A percentile compares a stretch with the other conserved stretches of the same genome.
Conservation (phyloP, 345 rosid species). For the Passiflora organensis region DNA sequence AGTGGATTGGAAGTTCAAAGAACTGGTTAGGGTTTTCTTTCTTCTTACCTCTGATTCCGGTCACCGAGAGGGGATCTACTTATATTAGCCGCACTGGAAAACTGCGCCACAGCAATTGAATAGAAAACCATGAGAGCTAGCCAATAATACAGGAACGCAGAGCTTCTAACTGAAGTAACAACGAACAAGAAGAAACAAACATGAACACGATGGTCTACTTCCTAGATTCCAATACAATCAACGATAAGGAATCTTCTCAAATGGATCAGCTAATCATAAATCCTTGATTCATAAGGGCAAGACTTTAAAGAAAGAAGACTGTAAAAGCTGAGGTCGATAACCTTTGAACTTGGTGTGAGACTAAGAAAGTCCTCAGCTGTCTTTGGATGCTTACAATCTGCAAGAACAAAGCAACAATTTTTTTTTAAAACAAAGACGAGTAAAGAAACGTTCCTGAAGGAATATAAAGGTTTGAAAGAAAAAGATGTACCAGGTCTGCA, state of each 20-base stretch:
- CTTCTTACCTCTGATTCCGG: constrained; percentile 40
- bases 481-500: constrained; percentile 61
- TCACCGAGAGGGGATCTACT: constrained; percentile 31
- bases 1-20: background rate
- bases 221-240: no score
- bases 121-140: constrained; percentile 1
- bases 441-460: background rate
- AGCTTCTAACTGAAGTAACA: no score
- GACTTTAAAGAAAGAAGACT: constrained; percentile 6
- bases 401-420: constrained; percentile 7
- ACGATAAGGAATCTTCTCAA: no score
- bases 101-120: constrained; percentile 19
- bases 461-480: background rate
- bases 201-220: no score
- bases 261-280: no score
- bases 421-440: no score
- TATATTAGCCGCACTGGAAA: constrained; percentile 25
- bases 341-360: constrained; percentile 47
- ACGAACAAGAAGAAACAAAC: background rate
- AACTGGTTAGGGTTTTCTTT: background rate
- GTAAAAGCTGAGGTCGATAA: constrained; percentile 2
- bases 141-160: background rate
- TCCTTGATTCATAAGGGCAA: no score
- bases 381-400: constrained; percentile 86
- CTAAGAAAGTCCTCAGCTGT: constrained; percentile 63